Base-by-base conservation (phyloP, 106 monocot genomes). In the Xerophyta viscosa region DNA sequence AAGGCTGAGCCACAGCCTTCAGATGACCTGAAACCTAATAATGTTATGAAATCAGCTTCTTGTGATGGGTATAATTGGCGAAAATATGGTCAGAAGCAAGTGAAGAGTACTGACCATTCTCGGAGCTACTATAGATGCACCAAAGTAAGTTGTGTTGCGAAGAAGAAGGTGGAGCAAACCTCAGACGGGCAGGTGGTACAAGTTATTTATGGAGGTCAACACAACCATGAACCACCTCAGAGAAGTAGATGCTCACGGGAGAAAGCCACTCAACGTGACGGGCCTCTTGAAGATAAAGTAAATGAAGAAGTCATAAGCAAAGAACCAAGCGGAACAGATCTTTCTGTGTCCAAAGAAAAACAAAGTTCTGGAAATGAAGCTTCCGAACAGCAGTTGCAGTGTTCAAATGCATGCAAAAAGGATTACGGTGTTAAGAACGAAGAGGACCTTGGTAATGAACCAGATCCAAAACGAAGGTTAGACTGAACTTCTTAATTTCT, bases 361-460 rank as follows among this genome's bases (percentile, higher is more conserved):
- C 62, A 63, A 9, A 50, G 29, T 54, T 26, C 60, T 59, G 42
- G 27, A 47, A 47, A 57, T 54, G 68, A 73, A 31, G 69, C 29
- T 47, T 37, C 68, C 54, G 68, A 72, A 25, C 65, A 57, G 20
- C 73, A 74, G 64, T 44, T 94, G 37, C 78, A 66, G 51, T 87
- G 84, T 31, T 93, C 83, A 30, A 93, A 83, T 72, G 88, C 88
- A 62, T 84, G 94, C 60, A 84, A 94, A 69, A 84, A 71, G 28
- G 94, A 94, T 48, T 64, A 60, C n/a, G 64, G 37, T 6, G 54
- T 58, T 20, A 84, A 78, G 48, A 57, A 36, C 27, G 72, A 72
- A 67, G 77, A 73, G 31, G 71, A 57, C 49, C 46, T 18, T 29
- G 28, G 41, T 52, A 70, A 67, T 45, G 80, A 75, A 58, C 81